A percentile compares a stretch with the other conserved stretches of the same genome.
Conservation (phyloP, 495 filamentous ascomycete species). For the Penicillium mononematosum region DNA sequence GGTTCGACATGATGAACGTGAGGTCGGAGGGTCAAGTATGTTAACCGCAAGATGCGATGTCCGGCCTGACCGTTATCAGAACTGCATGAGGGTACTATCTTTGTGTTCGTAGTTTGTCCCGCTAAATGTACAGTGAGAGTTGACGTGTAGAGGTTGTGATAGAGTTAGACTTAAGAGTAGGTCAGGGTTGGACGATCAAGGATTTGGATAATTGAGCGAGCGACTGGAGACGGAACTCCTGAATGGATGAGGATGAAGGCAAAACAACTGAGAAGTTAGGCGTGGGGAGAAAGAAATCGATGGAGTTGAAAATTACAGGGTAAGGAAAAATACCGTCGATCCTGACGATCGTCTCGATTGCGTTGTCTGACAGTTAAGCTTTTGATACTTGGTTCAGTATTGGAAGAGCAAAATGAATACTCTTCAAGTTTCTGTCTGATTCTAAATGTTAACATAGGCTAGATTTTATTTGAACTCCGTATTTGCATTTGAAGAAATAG, state of each 20-base stretch:
- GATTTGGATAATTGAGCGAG: constrained; percentile 27
- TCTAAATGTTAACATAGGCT: neutral
- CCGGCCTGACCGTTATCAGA: constrained; percentile 10
- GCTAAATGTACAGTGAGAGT: constrained; percentile 8
- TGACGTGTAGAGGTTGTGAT: neutral
- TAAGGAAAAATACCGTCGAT: constrained; percentile 19
- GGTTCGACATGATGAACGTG: constrained; percentile 62
- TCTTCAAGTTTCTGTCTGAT: neutral
- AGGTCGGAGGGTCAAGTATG: neutral
- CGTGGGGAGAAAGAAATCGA: constrained; percentile 22
- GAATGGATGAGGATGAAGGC: constrained; percentile 10
- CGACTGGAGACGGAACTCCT: constrained; percentile 21
- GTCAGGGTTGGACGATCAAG: constrained; percentile 4
- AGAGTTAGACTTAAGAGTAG: constrained; percentile 8
- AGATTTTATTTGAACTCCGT: neutral
- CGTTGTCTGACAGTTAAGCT: constrained; percentile 10
- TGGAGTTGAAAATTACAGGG: constrained; percentile 21
- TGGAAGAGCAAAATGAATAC: neutral
- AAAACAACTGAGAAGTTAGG: constrained; percentile 13
- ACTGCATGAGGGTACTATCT: constrained; percentile 15
- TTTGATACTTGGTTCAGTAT: neutral
- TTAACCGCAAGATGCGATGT: constrained; percentile 10
- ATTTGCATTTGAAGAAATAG: neutral
- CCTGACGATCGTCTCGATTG: constrained; percentile 11
- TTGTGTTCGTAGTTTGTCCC: constrained; percentile 4